Evolutionary conservation across 306 rosid species (phyloP).

Genomic region (Lotus japonicus): DNA sequence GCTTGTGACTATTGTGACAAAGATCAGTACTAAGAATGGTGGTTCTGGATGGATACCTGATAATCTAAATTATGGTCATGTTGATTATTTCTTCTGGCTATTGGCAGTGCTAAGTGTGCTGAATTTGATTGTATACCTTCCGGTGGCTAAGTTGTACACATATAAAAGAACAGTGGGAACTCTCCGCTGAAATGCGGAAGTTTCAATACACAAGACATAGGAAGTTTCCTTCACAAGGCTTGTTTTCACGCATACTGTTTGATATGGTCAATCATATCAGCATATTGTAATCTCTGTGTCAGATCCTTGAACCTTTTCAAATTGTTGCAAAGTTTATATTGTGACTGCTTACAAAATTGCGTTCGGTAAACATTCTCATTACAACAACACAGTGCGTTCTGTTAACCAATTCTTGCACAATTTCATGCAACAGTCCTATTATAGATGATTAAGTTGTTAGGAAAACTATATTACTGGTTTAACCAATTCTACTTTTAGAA

Average conservation of each 20-base stretch:
- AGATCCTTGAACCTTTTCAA: background rate
- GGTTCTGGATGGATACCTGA: slow-evolving; percentile 81
- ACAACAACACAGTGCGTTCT: background rate
- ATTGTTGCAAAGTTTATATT: background rate
- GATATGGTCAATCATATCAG: background rate
- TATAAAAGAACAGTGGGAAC: slow-evolving; percentile 56
- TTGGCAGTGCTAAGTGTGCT: slow-evolving; percentile 57
- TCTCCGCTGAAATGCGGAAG: slow-evolving; percentile 25
- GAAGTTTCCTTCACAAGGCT: slow-evolving; percentile 5
- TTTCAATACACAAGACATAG: background rate
- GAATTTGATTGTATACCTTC: slow-evolving; percentile 47
- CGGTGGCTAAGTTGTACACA: slow-evolving; percentile 47
- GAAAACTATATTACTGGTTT: too few relatives aligned
- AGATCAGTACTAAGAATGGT: slow-evolving; percentile 47
- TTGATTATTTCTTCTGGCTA: slow-evolving; percentile 78
- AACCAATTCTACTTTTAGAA: too few relatives aligned
- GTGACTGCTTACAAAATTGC: background rate
- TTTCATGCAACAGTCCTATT: background rate
- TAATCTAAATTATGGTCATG: slow-evolving; percentile 68
- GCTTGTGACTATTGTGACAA: slow-evolving; percentile 66
- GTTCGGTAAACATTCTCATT: background rate
- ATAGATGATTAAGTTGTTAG: background rate
- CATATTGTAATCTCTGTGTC: background rate
- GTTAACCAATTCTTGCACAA: background rate
- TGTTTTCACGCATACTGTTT: background rate